Conservation (phyloP, 768 basidiomycete genomes). For the Leccinellum albellum region DNA sequence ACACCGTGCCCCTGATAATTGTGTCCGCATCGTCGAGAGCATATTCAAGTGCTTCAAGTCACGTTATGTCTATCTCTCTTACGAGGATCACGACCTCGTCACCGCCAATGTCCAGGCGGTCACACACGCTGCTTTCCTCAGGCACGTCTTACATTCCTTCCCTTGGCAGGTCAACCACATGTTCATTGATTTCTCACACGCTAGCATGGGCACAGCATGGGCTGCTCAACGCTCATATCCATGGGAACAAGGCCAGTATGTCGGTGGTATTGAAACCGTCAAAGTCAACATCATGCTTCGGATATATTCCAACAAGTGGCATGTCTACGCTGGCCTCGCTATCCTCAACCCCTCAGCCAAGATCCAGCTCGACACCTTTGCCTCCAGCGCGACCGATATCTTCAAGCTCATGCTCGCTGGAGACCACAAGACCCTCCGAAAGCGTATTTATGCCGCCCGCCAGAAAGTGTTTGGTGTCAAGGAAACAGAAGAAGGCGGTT, state of each 20-base stretch:
- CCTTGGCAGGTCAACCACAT: not conserved
- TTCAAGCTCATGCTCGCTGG: conserved; percentile 91
- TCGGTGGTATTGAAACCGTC: conserved; percentile 95
- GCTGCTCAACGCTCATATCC: conserved; percentile 72
- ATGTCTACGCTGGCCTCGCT: conserved; percentile 98
- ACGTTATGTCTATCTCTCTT: conserved; percentile 88
- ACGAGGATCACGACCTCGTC: conserved; percentile 92
- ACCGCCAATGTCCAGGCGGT: conserved; percentile 99
- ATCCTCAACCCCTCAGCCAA: conserved; percentile 92
- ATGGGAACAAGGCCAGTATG: conserved; percentile 94
- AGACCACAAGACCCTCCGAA: conserved; percentile 52
- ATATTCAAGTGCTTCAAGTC: conserved; percentile 78
- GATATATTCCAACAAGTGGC: conserved; percentile 97
- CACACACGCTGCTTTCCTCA: conserved; percentile 95
- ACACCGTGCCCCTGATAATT: conserved; percentile 74
- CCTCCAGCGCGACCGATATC: conserved; percentile 78
- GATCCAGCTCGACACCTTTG: conserved; percentile 87
- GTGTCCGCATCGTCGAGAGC: conserved; percentile 73
- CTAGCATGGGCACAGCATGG: conserved; percentile 99
- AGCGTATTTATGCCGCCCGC: conserved; percentile 70
- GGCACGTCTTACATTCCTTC: conserved; percentile 42
- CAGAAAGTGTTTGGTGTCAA: conserved; percentile 69
- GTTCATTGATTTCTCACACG: conserved; percentile 3
- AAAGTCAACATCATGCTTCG: conserved; percentile 94
- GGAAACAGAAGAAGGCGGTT: conserved; percentile 24